phyloP scores from a whole-genome alignment of 176 grass and related monocot genomes.

The bread wheat (Triticum aestivum) region DNA sequence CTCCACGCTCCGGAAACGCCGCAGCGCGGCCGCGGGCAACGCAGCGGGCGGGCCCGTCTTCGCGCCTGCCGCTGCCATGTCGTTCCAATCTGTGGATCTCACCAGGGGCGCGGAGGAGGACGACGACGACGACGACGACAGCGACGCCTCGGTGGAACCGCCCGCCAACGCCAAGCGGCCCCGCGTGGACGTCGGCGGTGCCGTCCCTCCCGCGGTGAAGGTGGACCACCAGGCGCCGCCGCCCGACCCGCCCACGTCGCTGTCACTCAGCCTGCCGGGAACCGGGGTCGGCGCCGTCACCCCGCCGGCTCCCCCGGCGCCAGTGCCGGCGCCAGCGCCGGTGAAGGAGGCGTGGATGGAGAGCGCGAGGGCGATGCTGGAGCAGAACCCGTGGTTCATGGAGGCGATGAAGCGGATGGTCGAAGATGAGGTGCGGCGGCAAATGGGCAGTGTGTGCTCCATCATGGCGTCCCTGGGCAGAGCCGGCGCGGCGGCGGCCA shows the following conservation, averaged over 20 bases:
- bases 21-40: conserved; percentile 7
- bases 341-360: not conserved
- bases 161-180: conserved; percentile 26
- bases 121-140: not conserved
- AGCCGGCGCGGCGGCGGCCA: not conserved
- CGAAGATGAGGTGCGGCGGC: conserved; percentile 67
- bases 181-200: not conserved
- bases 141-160: conserved; percentile 20
- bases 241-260: conserved; percentile 52
- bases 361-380: conserved; percentile 16
- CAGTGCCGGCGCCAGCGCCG: not conserved
- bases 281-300: not conserved
- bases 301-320: not conserved
- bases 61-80: not conserved
- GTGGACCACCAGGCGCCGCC: not conserved
- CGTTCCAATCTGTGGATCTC: conserved; percentile 7
- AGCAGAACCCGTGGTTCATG: conserved; percentile 30
- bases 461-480: not conserved
- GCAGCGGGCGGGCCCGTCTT: not conserved
- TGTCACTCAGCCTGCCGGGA: conserved; percentile 60
- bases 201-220: not conserved
- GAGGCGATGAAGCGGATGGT: conserved; percentile 54
- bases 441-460: conserved; percentile 37
- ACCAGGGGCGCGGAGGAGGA: conserved; percentile 10
- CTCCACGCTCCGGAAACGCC: conserved; percentile 65